Evolutionary conservation across 202 grass and related monocot species (phyloP).

Genomic region (Setaria viridis): DNA sequence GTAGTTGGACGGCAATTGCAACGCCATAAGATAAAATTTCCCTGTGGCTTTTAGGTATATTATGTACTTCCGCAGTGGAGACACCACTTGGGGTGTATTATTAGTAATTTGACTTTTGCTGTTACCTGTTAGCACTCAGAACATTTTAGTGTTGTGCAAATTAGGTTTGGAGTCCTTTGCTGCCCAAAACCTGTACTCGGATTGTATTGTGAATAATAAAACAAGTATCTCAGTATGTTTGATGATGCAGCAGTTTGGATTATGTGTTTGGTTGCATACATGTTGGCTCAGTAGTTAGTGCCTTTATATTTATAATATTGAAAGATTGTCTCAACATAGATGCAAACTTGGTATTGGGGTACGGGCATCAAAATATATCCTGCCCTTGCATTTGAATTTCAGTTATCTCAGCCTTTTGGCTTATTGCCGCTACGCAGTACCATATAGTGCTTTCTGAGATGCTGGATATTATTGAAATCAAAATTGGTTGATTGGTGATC

Average conservation of each 20-base stretch:
- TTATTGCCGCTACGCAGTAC: neutral
- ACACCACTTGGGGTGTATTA: neutral
- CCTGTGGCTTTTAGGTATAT: neutral
- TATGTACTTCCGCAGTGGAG: neutral
- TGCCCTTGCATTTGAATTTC: neutral
- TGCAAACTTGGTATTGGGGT: slow-evolving; percentile 10
- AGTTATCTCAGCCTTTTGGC: neutral
- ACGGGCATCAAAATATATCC: neutral
- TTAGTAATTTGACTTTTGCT: neutral
- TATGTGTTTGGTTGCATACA: neutral
- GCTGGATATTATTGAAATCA: slow-evolving; percentile 27
- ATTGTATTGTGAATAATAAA: neutral
- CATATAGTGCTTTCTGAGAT: neutral
- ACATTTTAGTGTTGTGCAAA: neutral
- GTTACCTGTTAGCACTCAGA: slow-evolving; percentile 1
- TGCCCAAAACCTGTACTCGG: neutral
- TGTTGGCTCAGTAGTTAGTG: neutral
- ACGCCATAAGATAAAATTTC: neutral
- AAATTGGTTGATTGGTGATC: slow-evolving; percentile 2
- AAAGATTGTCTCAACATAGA: neutral
- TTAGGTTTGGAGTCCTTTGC: neutral
- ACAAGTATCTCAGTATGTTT: neutral
- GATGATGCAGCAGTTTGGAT: neutral
- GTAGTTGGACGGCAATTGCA: neutral
- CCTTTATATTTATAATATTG: slow-evolving; percentile 8